Percentiles rank a stretch among this genome's conserved stretches.
These are phyloP conservation scores for Aspergillus sojae DNA, from an alignment of 2,329 filamentous ascomycete species.

Conservation along the genomic window DNA sequence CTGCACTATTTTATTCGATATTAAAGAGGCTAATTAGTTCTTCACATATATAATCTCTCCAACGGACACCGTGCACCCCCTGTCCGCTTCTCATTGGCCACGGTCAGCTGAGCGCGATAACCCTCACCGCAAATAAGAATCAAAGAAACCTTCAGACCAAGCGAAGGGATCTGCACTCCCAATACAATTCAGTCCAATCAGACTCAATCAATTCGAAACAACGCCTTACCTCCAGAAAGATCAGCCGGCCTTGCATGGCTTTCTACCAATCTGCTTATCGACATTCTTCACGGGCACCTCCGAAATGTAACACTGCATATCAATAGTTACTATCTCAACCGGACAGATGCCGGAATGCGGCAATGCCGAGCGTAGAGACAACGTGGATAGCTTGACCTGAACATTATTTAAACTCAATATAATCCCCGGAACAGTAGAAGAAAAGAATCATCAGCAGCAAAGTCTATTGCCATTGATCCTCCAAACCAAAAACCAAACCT, in stretches of 20 bases:
- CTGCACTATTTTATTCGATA: background rate
- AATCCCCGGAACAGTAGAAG: background rate
- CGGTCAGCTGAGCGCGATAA: background rate
- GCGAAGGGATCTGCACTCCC: background rate
- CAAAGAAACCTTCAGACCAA: background rate
- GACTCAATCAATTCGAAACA: background rate
- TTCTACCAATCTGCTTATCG: constrained; percentile 13
- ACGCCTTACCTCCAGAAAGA: background rate
- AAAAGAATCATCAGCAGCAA: background rate
- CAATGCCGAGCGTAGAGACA: background rate
- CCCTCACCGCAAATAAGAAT: constrained; percentile 7
- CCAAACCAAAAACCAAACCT: background rate
- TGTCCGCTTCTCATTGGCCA: background rate
- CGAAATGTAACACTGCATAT: constrained; percentile 16
- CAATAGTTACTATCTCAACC: background rate
- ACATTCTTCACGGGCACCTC: constrained; percentile 11
- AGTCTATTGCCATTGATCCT: background rate
- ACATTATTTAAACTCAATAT: background rate
- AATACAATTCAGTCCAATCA: background rate
- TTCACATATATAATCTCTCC: background rate
- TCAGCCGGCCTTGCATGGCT: constrained; percentile 3
- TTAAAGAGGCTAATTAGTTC: background rate
- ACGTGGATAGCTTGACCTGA: background rate
- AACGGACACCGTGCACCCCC: background rate
- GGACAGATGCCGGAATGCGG: background rate